phyloP scores from a whole-genome alignment of 2,329 filamentous ascomycete genomes.

The Teratosphaeria epicoccoides region DNA sequence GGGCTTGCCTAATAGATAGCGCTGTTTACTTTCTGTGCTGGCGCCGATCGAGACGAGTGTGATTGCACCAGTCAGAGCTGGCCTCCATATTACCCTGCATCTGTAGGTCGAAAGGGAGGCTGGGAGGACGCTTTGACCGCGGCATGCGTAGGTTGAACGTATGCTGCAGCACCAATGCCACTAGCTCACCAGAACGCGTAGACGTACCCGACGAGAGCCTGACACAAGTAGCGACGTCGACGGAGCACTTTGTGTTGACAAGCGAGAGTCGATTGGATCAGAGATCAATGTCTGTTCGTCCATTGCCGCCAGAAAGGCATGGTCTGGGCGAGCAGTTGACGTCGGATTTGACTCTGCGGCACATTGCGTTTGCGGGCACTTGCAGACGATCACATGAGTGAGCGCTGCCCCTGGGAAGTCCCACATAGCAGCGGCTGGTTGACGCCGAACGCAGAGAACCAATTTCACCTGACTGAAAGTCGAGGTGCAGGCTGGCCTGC shows the following conservation, averaged over 20 bases:
- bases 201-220: neutral
- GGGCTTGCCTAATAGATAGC: conserved; percentile 7
- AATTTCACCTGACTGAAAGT: conserved; percentile 8
- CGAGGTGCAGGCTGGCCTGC: conserved; percentile 6
- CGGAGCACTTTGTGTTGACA: neutral
- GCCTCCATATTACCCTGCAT: conserved; percentile 9
- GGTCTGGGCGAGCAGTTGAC: conserved; percentile 10
- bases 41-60: conserved; percentile 4
- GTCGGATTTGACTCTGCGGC: conserved; percentile 20
- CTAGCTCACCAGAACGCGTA: conserved; percentile 1
- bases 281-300: neutral
- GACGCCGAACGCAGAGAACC: conserved; percentile 1
- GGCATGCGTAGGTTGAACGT: conserved; percentile 1
- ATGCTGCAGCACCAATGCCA: conserved; percentile 2
- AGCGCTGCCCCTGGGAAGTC: conserved; percentile 9
- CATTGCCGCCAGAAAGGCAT: neutral
- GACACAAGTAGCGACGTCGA: neutral
- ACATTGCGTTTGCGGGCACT: conserved; percentile 12
- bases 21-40: conserved; percentile 9
- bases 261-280: conserved; percentile 1
- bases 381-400: conserved; percentile 18
- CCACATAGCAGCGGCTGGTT: neutral
- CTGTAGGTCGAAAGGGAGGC: conserved; percentile 7
- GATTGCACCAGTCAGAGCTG: conserved; percentile 6
- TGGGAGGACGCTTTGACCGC: conserved; percentile 8